Conservation (phyloP, 768 basidiomycete genomes). For the Kondoa subrosea region DNA sequence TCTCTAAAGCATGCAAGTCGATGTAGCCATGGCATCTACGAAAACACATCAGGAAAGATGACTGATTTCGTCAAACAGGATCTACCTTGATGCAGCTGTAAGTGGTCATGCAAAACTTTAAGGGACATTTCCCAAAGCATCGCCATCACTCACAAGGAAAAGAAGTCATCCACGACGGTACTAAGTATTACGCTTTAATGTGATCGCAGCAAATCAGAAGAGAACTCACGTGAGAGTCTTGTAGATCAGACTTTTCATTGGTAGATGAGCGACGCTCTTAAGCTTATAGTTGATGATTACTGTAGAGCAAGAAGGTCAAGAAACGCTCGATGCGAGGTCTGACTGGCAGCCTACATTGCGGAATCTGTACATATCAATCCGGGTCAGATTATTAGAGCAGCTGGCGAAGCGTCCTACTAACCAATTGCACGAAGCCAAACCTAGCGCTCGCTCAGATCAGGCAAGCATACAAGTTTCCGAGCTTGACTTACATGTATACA, state of each 20-base stretch:
- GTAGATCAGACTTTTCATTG: conserved; percentile 96
- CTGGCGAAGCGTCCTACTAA: conserved; percentile 29
- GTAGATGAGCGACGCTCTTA: conserved; percentile 93
- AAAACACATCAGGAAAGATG: not conserved
- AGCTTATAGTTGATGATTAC: conserved; percentile 95
- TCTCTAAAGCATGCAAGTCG: conserved; percentile 47
- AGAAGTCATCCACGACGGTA: not conserved
- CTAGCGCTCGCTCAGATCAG: conserved; percentile 27
- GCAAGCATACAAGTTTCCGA: not conserved
- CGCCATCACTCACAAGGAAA: not conserved
- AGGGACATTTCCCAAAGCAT: too few relatives aligned
- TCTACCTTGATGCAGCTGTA: conserved; percentile 11
- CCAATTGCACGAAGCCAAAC: conserved; percentile 83
- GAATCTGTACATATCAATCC: conserved; percentile 2
- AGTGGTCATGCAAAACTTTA: too few relatives aligned
- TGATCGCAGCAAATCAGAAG: not conserved
- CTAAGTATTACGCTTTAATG: not conserved
- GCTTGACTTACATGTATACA: not conserved
- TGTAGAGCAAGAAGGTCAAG: conserved; percentile 42
- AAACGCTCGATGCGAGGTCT: not conserved
- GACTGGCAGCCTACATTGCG: conserved; percentile 6
- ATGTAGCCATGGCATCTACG: conserved; percentile 79
- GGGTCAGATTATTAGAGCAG: too few relatives aligned
- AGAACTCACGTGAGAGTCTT: conserved; percentile 66
- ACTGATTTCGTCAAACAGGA: conserved; percentile 18